Conservation (phyloP, 176 grass and related monocot species). For the Musa itinerans region DNA sequence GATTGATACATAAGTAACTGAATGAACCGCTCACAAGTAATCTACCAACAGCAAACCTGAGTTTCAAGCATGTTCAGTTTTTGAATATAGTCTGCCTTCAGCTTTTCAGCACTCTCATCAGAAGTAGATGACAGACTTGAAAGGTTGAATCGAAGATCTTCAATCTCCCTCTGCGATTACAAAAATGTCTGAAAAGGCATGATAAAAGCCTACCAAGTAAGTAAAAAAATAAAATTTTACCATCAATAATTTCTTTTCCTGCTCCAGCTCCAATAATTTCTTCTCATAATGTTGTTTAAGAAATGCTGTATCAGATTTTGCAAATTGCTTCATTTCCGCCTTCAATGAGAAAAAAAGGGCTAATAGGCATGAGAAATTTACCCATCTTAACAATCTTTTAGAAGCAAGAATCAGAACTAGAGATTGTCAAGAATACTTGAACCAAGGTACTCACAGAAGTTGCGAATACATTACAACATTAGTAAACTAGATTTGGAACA, state of each 20-base stretch:
- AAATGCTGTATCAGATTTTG: constrained; percentile 55
- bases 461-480: neutral
- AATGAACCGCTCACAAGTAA: constrained; percentile 1
- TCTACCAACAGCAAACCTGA: constrained; percentile 39
- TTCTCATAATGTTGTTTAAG: constrained; percentile 90
- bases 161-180: constrained; percentile 84
- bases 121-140: constrained; percentile 46
- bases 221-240: constrained; percentile 29
- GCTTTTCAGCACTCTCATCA: constrained; percentile 60
- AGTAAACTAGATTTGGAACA: neutral
- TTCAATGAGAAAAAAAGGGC: constrained; percentile 20
- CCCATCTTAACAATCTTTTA: neutral
- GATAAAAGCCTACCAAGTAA: neutral
- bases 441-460: neutral
- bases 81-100: constrained; percentile 80
- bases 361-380: neutral
- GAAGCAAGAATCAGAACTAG: neutral
- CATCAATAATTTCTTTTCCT: constrained; percentile 78
- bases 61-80: constrained; percentile 77
- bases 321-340: constrained; percentile 98
- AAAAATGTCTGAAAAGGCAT: neutral
- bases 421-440: no score
- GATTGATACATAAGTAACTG: constrained; percentile 17
- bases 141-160: constrained; percentile 62
- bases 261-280: constrained; percentile 72